A percentile compares a stretch with the other conserved stretches of the same genome.
Evolutionary conservation across 352 stramenopile species (phyloP).

Genomic region (Phytophthora citricola): DNA sequence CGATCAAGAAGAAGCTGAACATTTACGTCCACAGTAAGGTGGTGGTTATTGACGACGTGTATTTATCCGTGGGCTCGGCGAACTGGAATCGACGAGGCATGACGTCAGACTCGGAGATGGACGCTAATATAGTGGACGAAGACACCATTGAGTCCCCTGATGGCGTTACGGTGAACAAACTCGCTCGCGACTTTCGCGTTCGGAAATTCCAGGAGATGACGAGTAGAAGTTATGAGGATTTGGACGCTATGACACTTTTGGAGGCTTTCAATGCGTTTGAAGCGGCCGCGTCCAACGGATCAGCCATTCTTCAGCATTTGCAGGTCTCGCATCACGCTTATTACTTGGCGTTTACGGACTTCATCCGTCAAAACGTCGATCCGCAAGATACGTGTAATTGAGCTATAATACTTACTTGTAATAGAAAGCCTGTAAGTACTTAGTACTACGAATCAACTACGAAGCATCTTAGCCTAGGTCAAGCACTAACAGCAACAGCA

Average conservation of each 20-base stretch:
- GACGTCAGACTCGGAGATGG: constrained; percentile 64
- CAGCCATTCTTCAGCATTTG: constrained; percentile 39
- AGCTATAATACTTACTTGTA: no score
- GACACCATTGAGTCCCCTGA: constrained; percentile 25
- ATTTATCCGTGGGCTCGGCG: constrained; percentile 54
- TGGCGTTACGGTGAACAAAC: constrained; percentile 40
- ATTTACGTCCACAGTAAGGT: constrained; percentile 67
- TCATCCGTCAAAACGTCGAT: constrained; percentile 20
- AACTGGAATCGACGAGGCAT: constrained; percentile 61
- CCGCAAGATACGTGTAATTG: constrained; percentile 21
- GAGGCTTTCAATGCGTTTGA: constrained; percentile 46
- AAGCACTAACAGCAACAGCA: no score
- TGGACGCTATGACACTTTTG: constrained; percentile 50
- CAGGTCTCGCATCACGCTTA: constrained; percentile 4
- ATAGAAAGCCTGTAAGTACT: no score
- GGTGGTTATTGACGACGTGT: constrained; percentile 67
- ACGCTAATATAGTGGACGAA: constrained; percentile 54
- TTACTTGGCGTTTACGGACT: constrained; percentile 5
- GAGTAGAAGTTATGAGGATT: constrained; percentile 37
- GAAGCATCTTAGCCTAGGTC: no score
- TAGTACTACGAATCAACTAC: no score
- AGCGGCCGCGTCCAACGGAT: constrained; percentile 22
- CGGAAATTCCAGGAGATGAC: constrained; percentile 70
- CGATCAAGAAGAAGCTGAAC: constrained; percentile 38
- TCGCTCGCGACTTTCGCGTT: constrained; percentile 59